A percentile compares a stretch with the other conserved stretches of the same genome.
These are phyloP conservation scores for Pichia heedii DNA, from an alignment of 805 yeast genomes.

Conservation along the genomic window DNA sequence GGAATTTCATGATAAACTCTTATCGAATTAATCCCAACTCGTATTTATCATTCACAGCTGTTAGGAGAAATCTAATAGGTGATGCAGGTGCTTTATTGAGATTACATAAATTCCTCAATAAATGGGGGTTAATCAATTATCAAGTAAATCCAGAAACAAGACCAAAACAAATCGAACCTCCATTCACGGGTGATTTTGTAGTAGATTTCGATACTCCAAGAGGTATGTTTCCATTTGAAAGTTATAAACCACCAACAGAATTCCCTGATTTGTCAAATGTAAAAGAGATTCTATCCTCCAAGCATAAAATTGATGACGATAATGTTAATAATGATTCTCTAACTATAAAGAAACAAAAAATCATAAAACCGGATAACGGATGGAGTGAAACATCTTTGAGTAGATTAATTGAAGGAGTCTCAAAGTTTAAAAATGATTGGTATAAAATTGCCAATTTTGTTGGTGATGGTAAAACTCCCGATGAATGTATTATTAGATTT, in stretches of 20 bases:
- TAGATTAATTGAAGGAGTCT: constrained; percentile 52
- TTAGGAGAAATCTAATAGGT: constrained; percentile 82
- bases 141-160: constrained; percentile 76
- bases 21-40: constrained; percentile 86
- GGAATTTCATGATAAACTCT: constrained; percentile 84
- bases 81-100: constrained; percentile 86
- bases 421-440: constrained; percentile 69
- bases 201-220: constrained; percentile 82
- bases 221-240: constrained; percentile 86
- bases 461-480: constrained; percentile 55
- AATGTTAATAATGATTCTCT: not conserved
- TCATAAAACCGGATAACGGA: constrained; percentile 30
- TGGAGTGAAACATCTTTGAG: constrained; percentile 67
- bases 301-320: not conserved
- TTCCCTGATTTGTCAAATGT: constrained; percentile 26
- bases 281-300: constrained; percentile 11
- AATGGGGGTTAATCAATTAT: constrained; percentile 91
- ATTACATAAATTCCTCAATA: constrained; percentile 71
- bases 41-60: constrained; percentile 81
- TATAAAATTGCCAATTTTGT: constrained; percentile 57
- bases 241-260: constrained; percentile 59
- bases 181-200: constrained; percentile 66
- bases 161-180: constrained; percentile 63
- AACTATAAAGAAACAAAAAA: constrained; percentile 15
- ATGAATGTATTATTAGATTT: constrained; percentile 74